Evolutionary conservation across 768 basidiomycete genomes (phyloP), one percentile per base, ranked within the genome.

Genomic region (Lyophyllum semitale): DNA sequence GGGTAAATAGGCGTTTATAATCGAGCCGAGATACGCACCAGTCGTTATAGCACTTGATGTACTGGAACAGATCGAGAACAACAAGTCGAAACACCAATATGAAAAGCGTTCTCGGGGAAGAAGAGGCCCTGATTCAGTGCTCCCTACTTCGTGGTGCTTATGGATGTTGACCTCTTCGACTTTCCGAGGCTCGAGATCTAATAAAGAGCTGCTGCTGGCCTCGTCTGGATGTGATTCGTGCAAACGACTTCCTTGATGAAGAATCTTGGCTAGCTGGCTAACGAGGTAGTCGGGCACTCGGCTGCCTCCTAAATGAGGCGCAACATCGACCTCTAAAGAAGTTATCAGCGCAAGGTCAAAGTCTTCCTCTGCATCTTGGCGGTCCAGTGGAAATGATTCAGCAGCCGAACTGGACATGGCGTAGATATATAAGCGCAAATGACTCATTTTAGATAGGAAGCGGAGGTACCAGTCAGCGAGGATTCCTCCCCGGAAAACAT

Each of bases 11-110:
- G 17, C 25, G 20, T 23, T 25, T 22, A 20, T 23, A 40, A 27
- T 4, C 20, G 41, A 35, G 45, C 5, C 22, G 18, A 33, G 15
- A 43, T 5, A 55, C 74, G 26, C 55, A 87, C 90, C 88, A 70
- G 76, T 78, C 1, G 82, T 83, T 0, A n/a, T n/a, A n/a, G n/a
- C n/a, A n/a, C n/a, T n/a, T n/a, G n/a, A n/a, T n/a, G 76, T 74
- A 61, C 85, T 73, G 0, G 90, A 89, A 62, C 91, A 95, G 27
- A 95, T 77, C 59, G 89, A 66, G 69, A 95, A 95, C 30, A 96
- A 67, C 11, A 95, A 72, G 63, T 96, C 93, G 53, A 95, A 88
- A 65, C 91, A 94, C 93, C 93, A 95, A 72, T 92, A 95, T 7
- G 91, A 87, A 66, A 95, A 95, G 8, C 92, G 79, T 67, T 95